Evolutionary conservation across 75 land plant genomes (phyloP), one percentile per base, ranked within the genome.

Genomic region (Pinus taeda): DNA sequence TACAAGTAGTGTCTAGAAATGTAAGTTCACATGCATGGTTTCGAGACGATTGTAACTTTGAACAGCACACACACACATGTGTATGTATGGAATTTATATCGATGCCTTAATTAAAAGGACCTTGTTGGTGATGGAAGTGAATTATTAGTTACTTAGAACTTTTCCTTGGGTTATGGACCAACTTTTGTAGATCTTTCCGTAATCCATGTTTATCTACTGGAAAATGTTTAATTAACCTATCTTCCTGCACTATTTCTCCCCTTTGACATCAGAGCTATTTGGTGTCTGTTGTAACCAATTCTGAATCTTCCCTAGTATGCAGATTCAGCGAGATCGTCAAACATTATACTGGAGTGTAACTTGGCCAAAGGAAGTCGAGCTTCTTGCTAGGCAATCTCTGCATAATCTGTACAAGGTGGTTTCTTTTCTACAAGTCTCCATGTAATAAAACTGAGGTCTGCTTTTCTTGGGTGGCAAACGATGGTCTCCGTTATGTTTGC

Each of bases 341-440:
- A 97, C 99, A 61, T 83, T 97, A 1, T 94, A 92, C 63, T 97
- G 99, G 99, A 97, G 99, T 89, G 99, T 98, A 8, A 97, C 99
- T n/a, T 97, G 99, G 99, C 99, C 99, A 0, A 97, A 97, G 85
- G 99, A 97, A 81, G 99, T 97, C 64, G 98, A 97, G 76, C 90
- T 80, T 33, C 90, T 97, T 42, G 95, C 95, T 15, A 85, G 88
- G 65, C 90, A 94, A 56, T 94, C 87, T 61, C 89, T 97, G 9
- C 82, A 89, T 70, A 90, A 94, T 75, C 92, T 98, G 21, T 97
- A 94, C 82, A 96, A 96, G 89, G 99, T 97, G 67, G 78, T 66
- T 17, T 33, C 17, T 15, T 18, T 65, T 30, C 0, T 33, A 6
- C n/a, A 36, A 65, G 12, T 66, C n/a, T 42, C 3, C 55, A 69